Evolutionary conservation across 2,329 filamentous ascomycete species (phyloP).

Genomic region (Cryphonectria radicalis): DNA sequence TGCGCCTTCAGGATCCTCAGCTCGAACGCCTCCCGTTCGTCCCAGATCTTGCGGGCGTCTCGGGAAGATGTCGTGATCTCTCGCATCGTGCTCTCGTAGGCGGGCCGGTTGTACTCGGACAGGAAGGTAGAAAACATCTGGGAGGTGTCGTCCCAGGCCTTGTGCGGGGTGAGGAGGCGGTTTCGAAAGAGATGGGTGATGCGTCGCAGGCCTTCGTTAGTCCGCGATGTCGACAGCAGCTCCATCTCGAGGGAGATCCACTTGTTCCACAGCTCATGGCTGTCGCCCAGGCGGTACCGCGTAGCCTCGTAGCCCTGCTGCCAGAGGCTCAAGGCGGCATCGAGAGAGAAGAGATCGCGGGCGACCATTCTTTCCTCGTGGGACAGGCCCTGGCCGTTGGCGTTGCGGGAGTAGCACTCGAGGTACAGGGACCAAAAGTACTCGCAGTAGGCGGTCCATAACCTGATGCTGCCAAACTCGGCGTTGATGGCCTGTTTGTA

Average conservation of each 20-base stretch:
- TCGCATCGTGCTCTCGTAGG: constrained; percentile 77
- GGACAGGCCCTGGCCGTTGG: constrained; percentile 57
- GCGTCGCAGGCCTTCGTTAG: constrained; percentile 62
- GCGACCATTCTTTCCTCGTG: constrained; percentile 72
- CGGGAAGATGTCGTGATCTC: constrained; percentile 66
- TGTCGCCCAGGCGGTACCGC: constrained; percentile 75
- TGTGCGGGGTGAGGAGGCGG: constrained; percentile 73
- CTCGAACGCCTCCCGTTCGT: constrained; percentile 70
- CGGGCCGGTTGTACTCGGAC: constrained; percentile 69
- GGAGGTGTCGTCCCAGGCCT: constrained; percentile 75
- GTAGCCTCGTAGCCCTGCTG: constrained; percentile 73
- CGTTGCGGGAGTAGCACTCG: constrained; percentile 58
- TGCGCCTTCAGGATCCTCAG: constrained; percentile 64
- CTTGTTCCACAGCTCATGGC: constrained; percentile 78
- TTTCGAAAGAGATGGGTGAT: constrained; percentile 72
- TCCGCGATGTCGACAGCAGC: constrained; percentile 61
- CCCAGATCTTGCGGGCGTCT: constrained; percentile 66
- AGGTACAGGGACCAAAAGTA: constrained; percentile 75
- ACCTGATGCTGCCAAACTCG: constrained; percentile 72
- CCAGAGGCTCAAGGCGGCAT: constrained; percentile 70
- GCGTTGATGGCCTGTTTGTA: constrained; percentile 71
- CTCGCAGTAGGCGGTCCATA: constrained; percentile 80
- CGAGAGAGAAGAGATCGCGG: constrained; percentile 72
- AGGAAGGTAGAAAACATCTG: constrained; percentile 76
- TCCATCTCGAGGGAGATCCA: constrained; percentile 75